phyloP scores from a whole-genome alignment of 1,284 basidiomycete genomes.

The Papiliotrema laurentii region DNA sequence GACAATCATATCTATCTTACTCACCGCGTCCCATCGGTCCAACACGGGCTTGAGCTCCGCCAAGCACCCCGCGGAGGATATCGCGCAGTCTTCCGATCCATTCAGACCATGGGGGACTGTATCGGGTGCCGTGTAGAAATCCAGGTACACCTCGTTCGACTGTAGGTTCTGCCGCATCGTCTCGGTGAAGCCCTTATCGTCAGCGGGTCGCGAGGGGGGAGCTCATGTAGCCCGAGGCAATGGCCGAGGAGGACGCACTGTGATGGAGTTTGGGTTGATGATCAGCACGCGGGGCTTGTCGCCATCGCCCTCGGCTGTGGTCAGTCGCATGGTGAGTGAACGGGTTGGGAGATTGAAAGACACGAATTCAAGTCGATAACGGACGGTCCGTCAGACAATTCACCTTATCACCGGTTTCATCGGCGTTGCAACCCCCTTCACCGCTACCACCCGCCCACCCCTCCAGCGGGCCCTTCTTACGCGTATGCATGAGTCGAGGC shows the following conservation, averaged over 20 bases:
- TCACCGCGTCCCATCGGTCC: slow-evolving; percentile 22
- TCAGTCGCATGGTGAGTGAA: too few species aligned
- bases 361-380: too few species aligned
- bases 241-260: slow-evolving; percentile 14
- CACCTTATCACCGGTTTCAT: too few species aligned
- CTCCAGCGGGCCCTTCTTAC: too few species aligned
- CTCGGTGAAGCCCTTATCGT: slow-evolving; percentile 12
- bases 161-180: slow-evolving; percentile 9
- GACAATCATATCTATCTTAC: slow-evolving; percentile 18
- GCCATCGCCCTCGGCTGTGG: too few species aligned
- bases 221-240: background rate
- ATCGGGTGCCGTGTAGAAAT: slow-evolving; percentile 48
- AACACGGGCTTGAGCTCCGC: slow-evolving; percentile 12
- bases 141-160: slow-evolving; percentile 19
- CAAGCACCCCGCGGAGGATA: slow-evolving; percentile 48
- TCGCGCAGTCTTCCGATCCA: slow-evolving; percentile 46
- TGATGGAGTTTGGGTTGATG: slow-evolving; percentile 55
- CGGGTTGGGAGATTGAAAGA: too few species aligned
- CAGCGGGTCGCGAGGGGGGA: background rate
- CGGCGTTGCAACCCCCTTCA: too few species aligned
- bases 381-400: too few species aligned
- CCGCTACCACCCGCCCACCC: too few species aligned
- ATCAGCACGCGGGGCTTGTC: slow-evolving; percentile 49
- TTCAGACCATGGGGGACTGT: slow-evolving; percentile 49
- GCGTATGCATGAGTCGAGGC: too few species aligned